Base-by-base conservation (phyloP, 2,329 filamentous ascomycete genomes). In the Metarhizium guizhouense region DNA sequence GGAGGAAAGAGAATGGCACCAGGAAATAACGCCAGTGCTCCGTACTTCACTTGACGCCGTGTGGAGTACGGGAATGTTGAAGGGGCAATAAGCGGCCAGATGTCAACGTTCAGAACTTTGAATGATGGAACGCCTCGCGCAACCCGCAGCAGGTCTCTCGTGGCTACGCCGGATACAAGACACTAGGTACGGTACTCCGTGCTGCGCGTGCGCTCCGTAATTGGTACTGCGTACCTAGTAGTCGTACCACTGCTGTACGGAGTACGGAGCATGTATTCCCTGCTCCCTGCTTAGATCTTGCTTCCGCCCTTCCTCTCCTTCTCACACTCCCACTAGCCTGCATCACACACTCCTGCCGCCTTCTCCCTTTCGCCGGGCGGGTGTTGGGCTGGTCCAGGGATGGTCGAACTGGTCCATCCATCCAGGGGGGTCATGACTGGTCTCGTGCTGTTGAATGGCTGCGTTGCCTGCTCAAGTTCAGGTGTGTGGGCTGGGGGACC, bases 401-500 rank as follows among this genome's bases (percentile, higher is more conserved):
- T 20, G 42, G 42, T 11, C 16, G n/a, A 34, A 20, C 42, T 45
- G n/a, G 20, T 43, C 34, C 25, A 25, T 25, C 47, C 32, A 50
- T 36, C 36, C 53, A 45, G n/a, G 48, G 49, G 34, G 48, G 29
- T 52, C 40, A 51, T 47, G 38, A 42, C 40, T 29, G 34, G 8
- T 29, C 25, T 51, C 20, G 8, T 20, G 34, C 20, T 25, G 43
- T 25, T 54, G 51, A 53, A 45, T 56, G 55, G 55, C 55, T 50
- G 36, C 38, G 40, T n/a, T 29, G 49, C 32, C 47, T 42, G 53
- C 20, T 48, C 45, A 48, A n/a, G 54, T 42, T 48, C 45, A 30
- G 45, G 30, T 11, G 45, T 48, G 45, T 48, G 45, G 45, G 45
- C 25, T 48, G 14, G 16, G 25, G 30, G 20, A 38, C 42, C 34